phyloP scores from a whole-genome alignment of 805 yeast species.

The Kuraishia molischiana region DNA sequence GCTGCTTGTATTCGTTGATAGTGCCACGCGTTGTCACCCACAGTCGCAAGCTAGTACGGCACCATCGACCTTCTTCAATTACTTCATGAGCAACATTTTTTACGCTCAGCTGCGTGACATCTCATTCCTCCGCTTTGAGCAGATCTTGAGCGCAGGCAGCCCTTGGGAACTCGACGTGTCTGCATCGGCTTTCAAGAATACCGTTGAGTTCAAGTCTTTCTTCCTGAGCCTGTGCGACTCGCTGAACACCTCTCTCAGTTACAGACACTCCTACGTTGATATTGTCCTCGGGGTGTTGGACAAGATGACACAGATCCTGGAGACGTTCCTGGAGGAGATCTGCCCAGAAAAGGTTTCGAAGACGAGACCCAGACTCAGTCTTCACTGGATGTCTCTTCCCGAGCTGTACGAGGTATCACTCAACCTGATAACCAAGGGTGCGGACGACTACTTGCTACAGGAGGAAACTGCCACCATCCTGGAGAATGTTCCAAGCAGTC shows the following conservation, averaged over 20 bases:
- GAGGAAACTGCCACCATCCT: slow-evolving; percentile 20
- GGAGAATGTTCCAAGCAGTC: slow-evolving; percentile 1
- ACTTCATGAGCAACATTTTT: slow-evolving; percentile 56
- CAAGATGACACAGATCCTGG: slow-evolving; percentile 24
- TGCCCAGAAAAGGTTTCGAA: neutral
- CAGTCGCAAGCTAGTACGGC: slow-evolving; percentile 12
- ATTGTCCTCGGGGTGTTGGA: slow-evolving; percentile 30
- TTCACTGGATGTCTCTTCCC: slow-evolving; percentile 25
- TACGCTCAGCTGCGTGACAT: slow-evolving; percentile 54
- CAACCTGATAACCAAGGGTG: slow-evolving; percentile 14
- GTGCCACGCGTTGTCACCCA: slow-evolving; percentile 35
- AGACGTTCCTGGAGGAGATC: slow-evolving; percentile 18
- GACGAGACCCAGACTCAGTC: slow-evolving; percentile 1
- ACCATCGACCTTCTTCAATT: slow-evolving; percentile 43
- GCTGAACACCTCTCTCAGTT: slow-evolving; percentile 51
- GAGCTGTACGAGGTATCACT: slow-evolving; percentile 21
- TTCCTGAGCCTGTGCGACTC: slow-evolving; percentile 37
- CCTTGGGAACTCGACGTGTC: slow-evolving; percentile 23
- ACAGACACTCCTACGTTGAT: slow-evolving; percentile 44
- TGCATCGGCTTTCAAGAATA: slow-evolving; percentile 26
- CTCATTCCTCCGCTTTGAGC: slow-evolving; percentile 41
- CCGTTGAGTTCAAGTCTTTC: slow-evolving; percentile 35
- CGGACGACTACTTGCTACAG: slow-evolving; percentile 5
- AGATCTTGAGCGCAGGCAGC: slow-evolving; percentile 27
- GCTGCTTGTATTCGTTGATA: slow-evolving; percentile 57